Percentiles rank a stretch among this genome's conserved stretches.
These are phyloP conservation scores for Hura crepitans DNA, from an alignment of 441 rosid genomes.

Conservation along the genomic window DNA sequence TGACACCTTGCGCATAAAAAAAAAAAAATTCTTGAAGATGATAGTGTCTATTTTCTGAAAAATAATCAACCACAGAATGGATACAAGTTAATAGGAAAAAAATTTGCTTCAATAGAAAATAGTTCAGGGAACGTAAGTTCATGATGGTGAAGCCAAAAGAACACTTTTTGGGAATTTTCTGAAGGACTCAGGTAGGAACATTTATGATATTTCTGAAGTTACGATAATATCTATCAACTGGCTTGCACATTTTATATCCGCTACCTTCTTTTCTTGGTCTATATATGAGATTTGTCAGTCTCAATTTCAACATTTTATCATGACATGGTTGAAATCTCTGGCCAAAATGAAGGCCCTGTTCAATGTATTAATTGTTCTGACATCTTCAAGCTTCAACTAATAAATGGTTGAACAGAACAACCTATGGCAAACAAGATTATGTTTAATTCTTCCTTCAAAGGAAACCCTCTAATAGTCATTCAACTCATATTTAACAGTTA, in stretches of 20 bases:
- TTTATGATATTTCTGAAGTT: background rate
- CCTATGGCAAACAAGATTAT: constrained; percentile 3
- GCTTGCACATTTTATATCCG: background rate
- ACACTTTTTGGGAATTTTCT: background rate
- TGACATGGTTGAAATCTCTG: background rate
- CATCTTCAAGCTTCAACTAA: background rate
- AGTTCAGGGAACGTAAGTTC: too few species aligned
- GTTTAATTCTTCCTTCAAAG: background rate
- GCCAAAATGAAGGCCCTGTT: background rate
- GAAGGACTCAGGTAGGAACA: background rate
- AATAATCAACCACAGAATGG: background rate
- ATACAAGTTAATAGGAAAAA: background rate
- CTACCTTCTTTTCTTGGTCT: background rate
- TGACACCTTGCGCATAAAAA: background rate
- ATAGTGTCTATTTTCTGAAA: background rate
- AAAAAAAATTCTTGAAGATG: background rate
- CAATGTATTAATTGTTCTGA: background rate
- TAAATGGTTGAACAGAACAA: background rate
- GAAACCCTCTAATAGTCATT: background rate
- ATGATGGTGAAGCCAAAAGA: background rate
- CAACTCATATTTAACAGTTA: background rate
- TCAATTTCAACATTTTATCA: background rate
- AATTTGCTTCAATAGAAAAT: background rate
- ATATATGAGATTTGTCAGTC: background rate
- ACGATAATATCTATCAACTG: background rate